phyloP scores from a whole-genome alignment of 768 basidiomycete genomes.

The Leccinum subtestaceum region DNA sequence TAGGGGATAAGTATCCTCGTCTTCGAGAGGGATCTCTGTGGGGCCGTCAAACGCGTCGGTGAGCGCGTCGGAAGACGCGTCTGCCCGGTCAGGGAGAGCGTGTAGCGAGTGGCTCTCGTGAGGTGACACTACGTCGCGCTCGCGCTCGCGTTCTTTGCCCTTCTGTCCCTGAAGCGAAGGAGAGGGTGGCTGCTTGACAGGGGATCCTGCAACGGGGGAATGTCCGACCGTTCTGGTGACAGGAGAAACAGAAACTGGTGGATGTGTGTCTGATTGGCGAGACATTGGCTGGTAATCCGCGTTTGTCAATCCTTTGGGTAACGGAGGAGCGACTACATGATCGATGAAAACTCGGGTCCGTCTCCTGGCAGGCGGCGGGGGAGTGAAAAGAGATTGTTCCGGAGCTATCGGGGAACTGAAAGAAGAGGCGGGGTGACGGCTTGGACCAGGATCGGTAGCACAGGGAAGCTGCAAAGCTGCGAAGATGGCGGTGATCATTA shows the following conservation, averaged over 20 bases:
- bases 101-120: neutral
- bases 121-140: neutral
- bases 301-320: slow-evolving; percentile 23
- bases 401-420: slow-evolving; percentile 7
- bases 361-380: slow-evolving; percentile 18
- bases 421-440: neutral
- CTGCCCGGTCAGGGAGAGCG: neutral
- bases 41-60: slow-evolving; percentile 13
- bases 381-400: slow-evolving; percentile 29
- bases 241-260: neutral
- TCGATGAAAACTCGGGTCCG: slow-evolving; percentile 13
- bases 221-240: neutral
- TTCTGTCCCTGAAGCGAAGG: slow-evolving; percentile 7
- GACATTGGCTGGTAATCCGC: slow-evolving; percentile 17
- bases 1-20: slow-evolving; percentile 17
- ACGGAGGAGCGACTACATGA: slow-evolving; percentile 20
- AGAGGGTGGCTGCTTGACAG: neutral
- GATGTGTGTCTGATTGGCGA: neutral
- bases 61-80: neutral
- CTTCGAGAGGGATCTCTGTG: slow-evolving; percentile 12
- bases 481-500: slow-evolving; percentile 2
- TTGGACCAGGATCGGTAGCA: slow-evolving; percentile 4
- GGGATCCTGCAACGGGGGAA: neutral
- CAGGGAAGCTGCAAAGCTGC: slow-evolving; percentile 10
- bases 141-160: slow-evolving; percentile 26